Conservation (phyloP, 495 filamentous ascomycete species). For the Aspergillus avenaceus region DNA sequence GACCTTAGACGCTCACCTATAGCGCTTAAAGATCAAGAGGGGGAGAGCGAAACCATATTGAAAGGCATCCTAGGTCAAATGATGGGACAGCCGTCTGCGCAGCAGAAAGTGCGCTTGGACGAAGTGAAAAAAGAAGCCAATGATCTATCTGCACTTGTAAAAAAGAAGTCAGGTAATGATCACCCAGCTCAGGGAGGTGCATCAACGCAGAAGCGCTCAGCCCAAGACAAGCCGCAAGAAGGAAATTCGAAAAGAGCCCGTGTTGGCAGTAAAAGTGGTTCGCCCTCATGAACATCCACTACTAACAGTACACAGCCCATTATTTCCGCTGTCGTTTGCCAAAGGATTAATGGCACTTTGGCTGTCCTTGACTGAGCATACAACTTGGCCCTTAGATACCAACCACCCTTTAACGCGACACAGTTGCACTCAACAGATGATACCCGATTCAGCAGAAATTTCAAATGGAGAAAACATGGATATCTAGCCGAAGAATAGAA, state of each 20-base stretch:
- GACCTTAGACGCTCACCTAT: slow-evolving; percentile 72
- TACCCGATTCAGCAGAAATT: neutral
- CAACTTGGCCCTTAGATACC: too few relatives aligned
- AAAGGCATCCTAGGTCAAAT: slow-evolving; percentile 70
- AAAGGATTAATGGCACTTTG: too few relatives aligned
- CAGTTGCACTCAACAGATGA: neutral
- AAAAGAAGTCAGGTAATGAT: slow-evolving; percentile 53
- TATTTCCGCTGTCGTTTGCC: too few relatives aligned
- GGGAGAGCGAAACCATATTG: slow-evolving; percentile 46
- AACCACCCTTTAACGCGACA: neutral
- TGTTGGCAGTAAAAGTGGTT: slow-evolving; percentile 11
- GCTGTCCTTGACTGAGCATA: too few relatives aligned
- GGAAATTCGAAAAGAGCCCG: slow-evolving; percentile 28
- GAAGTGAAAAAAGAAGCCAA: slow-evolving; percentile 77
- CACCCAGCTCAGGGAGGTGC: slow-evolving; percentile 12
- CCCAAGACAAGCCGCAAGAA: slow-evolving; percentile 19
- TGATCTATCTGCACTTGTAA: slow-evolving; percentile 81
- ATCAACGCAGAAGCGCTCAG: slow-evolving; percentile 25
- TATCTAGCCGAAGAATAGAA: neutral
- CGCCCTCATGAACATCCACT: neutral
- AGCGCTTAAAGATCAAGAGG: slow-evolving; percentile 51
- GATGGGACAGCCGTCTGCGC: slow-evolving; percentile 59
- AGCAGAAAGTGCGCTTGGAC: slow-evolving; percentile 64
- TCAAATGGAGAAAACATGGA: neutral
- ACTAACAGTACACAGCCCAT: too few relatives aligned